Evolutionary conservation across 805 yeast species (phyloP).

Genomic region (Saccharomycopsis schoenii): DNA sequence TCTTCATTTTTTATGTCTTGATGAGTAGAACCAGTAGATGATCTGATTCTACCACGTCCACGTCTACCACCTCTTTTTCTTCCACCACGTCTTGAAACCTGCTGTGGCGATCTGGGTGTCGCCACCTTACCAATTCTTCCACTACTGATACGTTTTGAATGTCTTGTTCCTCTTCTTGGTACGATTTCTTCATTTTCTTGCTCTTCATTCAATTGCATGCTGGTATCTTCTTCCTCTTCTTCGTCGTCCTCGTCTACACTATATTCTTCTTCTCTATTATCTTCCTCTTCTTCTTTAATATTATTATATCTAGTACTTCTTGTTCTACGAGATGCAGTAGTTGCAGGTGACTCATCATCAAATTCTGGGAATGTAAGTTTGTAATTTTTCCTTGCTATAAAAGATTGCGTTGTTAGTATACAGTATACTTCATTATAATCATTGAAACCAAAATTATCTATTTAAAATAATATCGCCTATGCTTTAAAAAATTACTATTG

Average conservation of each 20-base stretch:
- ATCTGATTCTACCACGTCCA: constrained; percentile 8
- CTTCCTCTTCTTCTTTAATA: not conserved
- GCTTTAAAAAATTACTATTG: too few relatives aligned
- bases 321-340: not conserved
- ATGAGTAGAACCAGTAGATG: constrained; percentile 15
- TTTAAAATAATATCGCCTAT: too few relatives aligned
- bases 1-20: constrained; percentile 21
- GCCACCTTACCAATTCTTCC: not conserved
- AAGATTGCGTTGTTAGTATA: not conserved
- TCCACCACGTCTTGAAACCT: not conserved
- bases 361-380: not conserved
- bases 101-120: not conserved
- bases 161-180: not conserved
- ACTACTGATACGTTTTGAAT: not conserved
- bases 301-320: not conserved
- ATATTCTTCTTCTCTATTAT: not conserved
- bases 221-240: constrained; percentile 20
- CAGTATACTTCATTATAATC: too few relatives aligned
- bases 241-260: constrained; percentile 6
- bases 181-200: not conserved
- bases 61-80: constrained; percentile 17
- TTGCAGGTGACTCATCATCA: not conserved
- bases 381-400: not conserved
- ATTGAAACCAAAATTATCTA: too few relatives aligned
- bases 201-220: constrained; percentile 22